phyloP scores from a whole-genome alignment of 2,329 filamentous ascomycete genomes.

The Colletotrichum endophyticum region DNA sequence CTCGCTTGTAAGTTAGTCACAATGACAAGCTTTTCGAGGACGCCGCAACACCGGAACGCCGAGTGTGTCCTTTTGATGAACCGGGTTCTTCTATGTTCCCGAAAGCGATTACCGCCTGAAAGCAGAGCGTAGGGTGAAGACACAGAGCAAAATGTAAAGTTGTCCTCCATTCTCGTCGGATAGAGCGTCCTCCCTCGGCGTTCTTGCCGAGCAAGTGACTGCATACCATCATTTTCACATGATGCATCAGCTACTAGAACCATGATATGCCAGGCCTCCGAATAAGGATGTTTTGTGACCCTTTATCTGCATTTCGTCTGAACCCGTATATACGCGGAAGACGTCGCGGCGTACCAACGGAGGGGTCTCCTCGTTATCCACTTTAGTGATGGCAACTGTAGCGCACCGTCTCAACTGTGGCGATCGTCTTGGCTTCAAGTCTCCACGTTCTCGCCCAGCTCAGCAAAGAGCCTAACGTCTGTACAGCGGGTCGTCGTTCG shows the following conservation, averaged over 20 bases:
- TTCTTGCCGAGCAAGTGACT: neutral
- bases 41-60: neutral
- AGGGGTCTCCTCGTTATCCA: neutral
- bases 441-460: neutral
- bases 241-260: neutral
- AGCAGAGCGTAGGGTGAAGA: neutral
- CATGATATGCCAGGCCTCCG: neutral
- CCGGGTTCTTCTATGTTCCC: neutral
- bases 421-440: neutral
- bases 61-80: neutral
- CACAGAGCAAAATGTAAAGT: neutral
- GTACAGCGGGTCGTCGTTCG: neutral
- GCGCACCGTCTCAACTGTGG: neutral
- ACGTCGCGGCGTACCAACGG: neutral
- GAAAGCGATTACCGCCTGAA: neutral
- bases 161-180: neutral
- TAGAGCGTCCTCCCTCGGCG: neutral
- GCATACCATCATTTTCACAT: neutral
- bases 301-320: neutral
- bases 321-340: neutral
- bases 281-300: neutral
- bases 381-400: neutral
- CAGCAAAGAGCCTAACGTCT: neutral
- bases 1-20: neutral
- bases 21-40: neutral